Base-by-base conservation (phyloP, 495 filamentous ascomycete genomes). In the Cercophora scortea region DNA sequence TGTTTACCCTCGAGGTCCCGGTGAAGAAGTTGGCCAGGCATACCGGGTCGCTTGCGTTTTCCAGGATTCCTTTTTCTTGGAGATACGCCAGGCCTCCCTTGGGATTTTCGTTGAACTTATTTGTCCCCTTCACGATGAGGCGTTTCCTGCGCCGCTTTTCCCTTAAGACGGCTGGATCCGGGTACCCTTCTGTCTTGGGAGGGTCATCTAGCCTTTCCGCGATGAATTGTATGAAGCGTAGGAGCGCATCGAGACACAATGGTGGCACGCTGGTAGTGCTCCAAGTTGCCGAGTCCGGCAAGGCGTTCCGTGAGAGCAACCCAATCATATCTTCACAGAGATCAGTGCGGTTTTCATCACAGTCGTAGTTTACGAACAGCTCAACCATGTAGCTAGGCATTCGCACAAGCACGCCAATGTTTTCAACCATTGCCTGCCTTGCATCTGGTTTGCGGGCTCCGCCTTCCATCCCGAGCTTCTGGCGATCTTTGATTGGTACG, bases 191-290 rank as follows among this genome's bases (percentile, higher is more conserved):
- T 16, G 65, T 71, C 11, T 71, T 58, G 2, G 85, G 83, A 32
- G 80, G 73, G 50, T 91, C 79, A 55, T 95, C 82, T 11, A 97
- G 69, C 51, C 93, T 78, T 57, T 96, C 92, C 10, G 89, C 84
- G 51, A 99, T 84, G 49, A 86, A 95, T 60, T 94, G 90, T 41
- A 99, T 79, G 57, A 90, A 97, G 13, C 90, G 83, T 12, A 99
- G 76, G 1, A 97, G 77, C 44, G 93, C 86, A 61, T 99, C 93
- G 8, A 99, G 73, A 61, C 94, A 99, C 16, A 99, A 68, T 3
- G 94, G 93, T 15, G 93, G 93, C 10, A 99, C 93, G 64, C 94
- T 99, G 25, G 93, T 96, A 0, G 93, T 99, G 66, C 93, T 99
- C 93, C 93, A 99, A 18, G 92, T 97, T 10, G 91, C 94, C 3